Evolutionary conservation across 805 yeast genomes (phyloP), one percentile per base, ranked within the genome.

Genomic region (Kodamaea lidongshanica): DNA sequence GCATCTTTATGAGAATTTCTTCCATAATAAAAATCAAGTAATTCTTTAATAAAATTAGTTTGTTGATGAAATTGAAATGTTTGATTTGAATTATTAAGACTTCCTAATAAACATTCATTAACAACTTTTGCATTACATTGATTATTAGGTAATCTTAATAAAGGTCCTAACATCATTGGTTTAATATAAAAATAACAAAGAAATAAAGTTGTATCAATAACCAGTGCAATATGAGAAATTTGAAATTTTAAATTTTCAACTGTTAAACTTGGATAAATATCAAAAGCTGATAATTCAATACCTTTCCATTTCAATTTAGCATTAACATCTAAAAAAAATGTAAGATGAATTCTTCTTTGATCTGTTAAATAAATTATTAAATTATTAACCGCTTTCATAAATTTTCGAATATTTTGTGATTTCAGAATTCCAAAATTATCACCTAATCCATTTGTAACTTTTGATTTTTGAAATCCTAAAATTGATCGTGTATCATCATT

Each of bases 141-240:
- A 51, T 88, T 92, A 16, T 74, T 71, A 0, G 70, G 68, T 2
- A 86, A 67, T 28, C 97, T 65, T 4, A 89, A 64, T 12, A 89
- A 70, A 0, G 97, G 92, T 0, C 89, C 95, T 9, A 89, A 70
- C 50, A 89, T 64, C 38, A 79, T 70, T 0, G 84, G 82, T 32
- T 74, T 74, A 17, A 74, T 72, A n/a, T 74, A 49, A 35, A 76
- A 61, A 48, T 92, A 89, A 37, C 92, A 74, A 30, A 74, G 64
- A 45, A 89, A 85, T 12, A 92, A 61, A 1, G 85, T 67, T 0
- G 95, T 81, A 47, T 89, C 98, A 2, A 92, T 71, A 26, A 74
- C 56, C 7, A 63, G 51, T 0, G 72, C 69, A 13, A 58, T 44
- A 13, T 51, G 48, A 4, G 44, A 42, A 20, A 63, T 35, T 14